Base-by-base conservation (phyloP, 768 basidiomycete species). In the Tylopilus balloui region DNA sequence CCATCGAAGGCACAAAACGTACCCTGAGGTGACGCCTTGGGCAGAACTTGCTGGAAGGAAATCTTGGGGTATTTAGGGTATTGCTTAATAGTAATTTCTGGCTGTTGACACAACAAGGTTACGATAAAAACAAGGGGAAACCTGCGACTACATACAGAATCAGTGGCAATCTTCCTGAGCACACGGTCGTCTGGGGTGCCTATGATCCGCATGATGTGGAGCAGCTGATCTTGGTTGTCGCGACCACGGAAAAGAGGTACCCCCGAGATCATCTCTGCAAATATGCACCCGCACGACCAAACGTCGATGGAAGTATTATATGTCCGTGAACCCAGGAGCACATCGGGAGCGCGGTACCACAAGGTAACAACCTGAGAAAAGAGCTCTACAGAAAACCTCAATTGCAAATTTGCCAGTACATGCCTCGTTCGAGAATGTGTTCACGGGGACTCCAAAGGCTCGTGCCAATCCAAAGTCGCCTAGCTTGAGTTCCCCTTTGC, bases 261-360 rank as follows among this genome's bases (percentile, higher is more conserved):
- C 2, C 96, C 96, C 17, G 90, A 86, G 51, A 99, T 98, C 95
- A 99, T 98, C 71, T 99, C 96, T 17, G 96, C 95, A 66, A 99
- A 96, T 64, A 99, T 99, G 66, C 96, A 98, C 10, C 96, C 96
- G 49, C 92, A 95, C 13, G 91, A 93, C 96, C 96, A 99, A 42
- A 98, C 88, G 66, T 99, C 96, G 59, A 99, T 98, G 25, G 90
- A 92, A 3, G 96, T 98, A 72, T 87, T 94, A 67, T 99, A 99
- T 17, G 95, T 98, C 51, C 96, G 79, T 19, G 92, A 95, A 44
- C 96, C 96, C 55, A 99, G 81, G 21, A 99, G 80, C 36, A 99
- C 96, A 63, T 99, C 96, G 0, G 96, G 96, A 2, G 96, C 94
- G 46, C 96, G 86, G 67, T 99, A 99, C 96, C 96, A 99, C 13